These are phyloP conservation scores for Suillus lakei DNA, from an alignment of 768 basidiomycete species.

Conservation along the genomic window DNA sequence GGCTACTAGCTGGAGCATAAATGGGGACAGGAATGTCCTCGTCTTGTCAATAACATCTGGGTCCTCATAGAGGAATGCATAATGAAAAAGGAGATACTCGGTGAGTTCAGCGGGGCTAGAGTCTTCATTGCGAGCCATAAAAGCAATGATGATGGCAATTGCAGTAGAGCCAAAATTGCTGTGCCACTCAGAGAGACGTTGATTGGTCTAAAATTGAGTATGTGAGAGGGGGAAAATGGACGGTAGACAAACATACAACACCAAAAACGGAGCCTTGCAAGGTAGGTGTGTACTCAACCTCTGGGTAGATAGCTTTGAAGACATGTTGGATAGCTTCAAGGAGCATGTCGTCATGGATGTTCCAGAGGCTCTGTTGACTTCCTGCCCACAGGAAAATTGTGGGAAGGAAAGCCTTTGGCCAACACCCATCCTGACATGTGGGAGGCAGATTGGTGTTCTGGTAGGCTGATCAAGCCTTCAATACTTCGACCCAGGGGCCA, in stretches of 20 bases:
- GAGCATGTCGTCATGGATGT: too few relatives aligned
- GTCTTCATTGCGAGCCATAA: neutral
- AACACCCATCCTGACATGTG: too few relatives aligned
- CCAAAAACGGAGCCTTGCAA: slow-evolving; percentile 7
- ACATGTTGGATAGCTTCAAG: too few relatives aligned
- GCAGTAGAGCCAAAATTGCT: slow-evolving; percentile 10
- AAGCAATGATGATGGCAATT: slow-evolving; percentile 8
- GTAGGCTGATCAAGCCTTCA: too few relatives aligned
- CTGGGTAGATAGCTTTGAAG: too few relatives aligned
- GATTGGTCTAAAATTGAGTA: slow-evolving; percentile 2
- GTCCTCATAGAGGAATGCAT: slow-evolving; percentile 11
- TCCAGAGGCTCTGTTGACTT: too few relatives aligned
- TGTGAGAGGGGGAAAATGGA: neutral
- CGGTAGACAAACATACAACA: slow-evolving; percentile 9
- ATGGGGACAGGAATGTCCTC: slow-evolving; percentile 4
- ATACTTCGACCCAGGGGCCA: too few relatives aligned
- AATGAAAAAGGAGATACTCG: neutral
- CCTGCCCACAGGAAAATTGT: too few relatives aligned
- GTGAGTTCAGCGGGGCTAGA: neutral
- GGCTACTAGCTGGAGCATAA: slow-evolving; percentile 7
- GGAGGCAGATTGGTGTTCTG: too few relatives aligned
- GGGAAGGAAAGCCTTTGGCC: too few relatives aligned
- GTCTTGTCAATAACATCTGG: neutral
- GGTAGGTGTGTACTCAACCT: slow-evolving; percentile 10
- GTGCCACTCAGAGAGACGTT: slow-evolving; percentile 10